These are phyloP conservation scores for Thielaviopsis ethacetica DNA, from an alignment of 2,329 filamentous ascomycete species.

Conservation along the genomic window DNA sequence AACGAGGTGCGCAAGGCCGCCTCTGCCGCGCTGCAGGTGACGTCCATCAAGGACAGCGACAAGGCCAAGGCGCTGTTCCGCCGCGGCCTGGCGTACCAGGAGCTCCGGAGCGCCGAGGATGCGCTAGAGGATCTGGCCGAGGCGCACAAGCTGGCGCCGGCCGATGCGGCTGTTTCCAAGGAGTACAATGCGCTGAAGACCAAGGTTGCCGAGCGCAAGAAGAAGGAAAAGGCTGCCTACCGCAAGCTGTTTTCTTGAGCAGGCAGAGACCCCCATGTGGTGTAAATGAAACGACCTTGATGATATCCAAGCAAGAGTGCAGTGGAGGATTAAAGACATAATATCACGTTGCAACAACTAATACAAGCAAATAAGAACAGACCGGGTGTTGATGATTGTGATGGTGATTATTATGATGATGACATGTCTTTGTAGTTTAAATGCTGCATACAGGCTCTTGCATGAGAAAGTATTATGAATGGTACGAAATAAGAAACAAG, in stretches of 20 bases:
- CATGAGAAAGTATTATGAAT: not conserved
- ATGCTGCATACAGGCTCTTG: not conserved
- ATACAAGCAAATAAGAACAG: not conserved
- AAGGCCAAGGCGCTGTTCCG: conserved; percentile 82
- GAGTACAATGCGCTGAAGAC: conserved; percentile 70
- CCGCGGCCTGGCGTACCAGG: conserved; percentile 57
- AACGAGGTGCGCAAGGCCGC: conserved; percentile 55
- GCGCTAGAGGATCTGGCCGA: conserved; percentile 61
- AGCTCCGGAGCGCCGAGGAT: conserved; percentile 68
- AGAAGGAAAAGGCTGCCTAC: conserved; percentile 84
- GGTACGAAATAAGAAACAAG: not conserved
- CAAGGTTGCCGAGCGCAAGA: conserved; percentile 51
- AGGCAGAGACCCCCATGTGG: not conserved
- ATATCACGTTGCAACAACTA: not conserved
- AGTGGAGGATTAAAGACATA: not conserved
- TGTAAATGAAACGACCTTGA: conserved; percentile 11
- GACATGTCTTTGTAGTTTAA: no score
- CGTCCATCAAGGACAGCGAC: conserved; percentile 53
- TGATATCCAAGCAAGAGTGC: not conserved
- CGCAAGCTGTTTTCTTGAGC: conserved; percentile 68
- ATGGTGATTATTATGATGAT: no score
- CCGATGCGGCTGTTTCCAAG: conserved; percentile 55
- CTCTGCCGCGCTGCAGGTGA: conserved; percentile 53
- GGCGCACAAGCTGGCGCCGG: conserved; percentile 58
- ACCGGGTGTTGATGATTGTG: not conserved